These are phyloP conservation scores for Xerocomus brunneocitrinus DNA, from an alignment of 768 basidiomycete genomes.

Conservation along the genomic window DNA sequence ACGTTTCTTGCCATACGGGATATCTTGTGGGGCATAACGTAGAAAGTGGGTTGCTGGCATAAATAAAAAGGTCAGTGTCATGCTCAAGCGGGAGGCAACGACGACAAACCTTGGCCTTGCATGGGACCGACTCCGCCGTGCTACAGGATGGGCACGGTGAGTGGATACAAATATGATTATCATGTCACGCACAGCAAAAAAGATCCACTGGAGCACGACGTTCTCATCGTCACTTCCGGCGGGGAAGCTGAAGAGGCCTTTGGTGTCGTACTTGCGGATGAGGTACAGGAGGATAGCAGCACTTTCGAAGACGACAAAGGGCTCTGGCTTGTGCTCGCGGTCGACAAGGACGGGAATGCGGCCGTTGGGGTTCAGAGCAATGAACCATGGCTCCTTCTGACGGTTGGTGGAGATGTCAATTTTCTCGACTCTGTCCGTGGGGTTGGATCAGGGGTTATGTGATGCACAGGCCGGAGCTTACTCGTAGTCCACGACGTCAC, in stretches of 20 bases:
- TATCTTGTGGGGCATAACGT: conserved; percentile 55
- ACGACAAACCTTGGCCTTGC: conserved; percentile 59
- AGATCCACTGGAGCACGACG: conserved; percentile 81
- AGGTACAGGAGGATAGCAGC: conserved; percentile 84
- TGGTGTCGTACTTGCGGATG: conserved; percentile 72
- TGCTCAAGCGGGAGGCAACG: not conserved
- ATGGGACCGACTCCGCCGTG: conserved; percentile 85
- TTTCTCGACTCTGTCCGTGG: conserved; percentile 38
- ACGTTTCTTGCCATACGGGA: conserved; percentile 68
- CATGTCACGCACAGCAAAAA: conserved; percentile 58
- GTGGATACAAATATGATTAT: not conserved
- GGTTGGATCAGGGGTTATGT: not conserved
- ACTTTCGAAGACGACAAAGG: conserved; percentile 71
- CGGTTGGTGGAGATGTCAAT: conserved; percentile 58
- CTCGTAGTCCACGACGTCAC: conserved; percentile 47
- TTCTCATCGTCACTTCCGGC: conserved; percentile 56
- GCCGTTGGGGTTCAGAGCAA: conserved; percentile 69
- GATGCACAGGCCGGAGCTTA: conserved; percentile 18
- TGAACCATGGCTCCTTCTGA: conserved; percentile 84
- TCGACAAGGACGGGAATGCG: conserved; percentile 69
- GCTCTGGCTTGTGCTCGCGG: conserved; percentile 42
- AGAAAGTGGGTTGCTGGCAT: conserved; percentile 71
- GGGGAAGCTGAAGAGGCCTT: conserved; percentile 69
- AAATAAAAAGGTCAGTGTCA: conserved; percentile 8
- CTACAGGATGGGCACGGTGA: conserved; percentile 30